Evolutionary conservation across 2,329 filamentous ascomycete species (phyloP), one percentile per base, ranked within the genome.

Genomic region (Colletotrichum echinochloae): DNA sequence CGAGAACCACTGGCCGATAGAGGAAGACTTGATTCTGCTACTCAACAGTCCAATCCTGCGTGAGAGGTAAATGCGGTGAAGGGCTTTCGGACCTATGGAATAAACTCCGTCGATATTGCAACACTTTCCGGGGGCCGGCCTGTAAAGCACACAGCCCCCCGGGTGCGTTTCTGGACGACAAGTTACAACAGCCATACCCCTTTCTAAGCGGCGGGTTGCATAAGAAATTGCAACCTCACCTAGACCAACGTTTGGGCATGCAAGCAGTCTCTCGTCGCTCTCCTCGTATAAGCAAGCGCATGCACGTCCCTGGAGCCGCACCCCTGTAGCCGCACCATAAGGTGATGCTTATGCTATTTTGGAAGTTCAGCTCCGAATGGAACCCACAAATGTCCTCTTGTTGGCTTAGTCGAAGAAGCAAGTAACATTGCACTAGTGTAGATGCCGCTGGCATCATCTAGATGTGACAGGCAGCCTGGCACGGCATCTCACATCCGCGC

Each of bases 251-350:
- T 9, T 16, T 3, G 37, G 52, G 12, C 26, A 39, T 26, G 14
- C 52, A 11, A 12, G 23, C 46, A 11, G 6, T 37, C 37, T n/a
- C 41, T 4, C 23, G 16, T 44, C 4, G 37, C 28, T 18, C 44
- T 30, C 49, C 63, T 70, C 66, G 66, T 66, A 66, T 70, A 51
- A 63, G 23, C 67, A 55, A 51, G 63, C 56, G 52, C 39, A 37
- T 59, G 57, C 68, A 55, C 30, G 64, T 59, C 39, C 68, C 68
- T 54, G 44, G 1, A 14, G 16, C 16, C 20, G 7, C 4, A 60
- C 41, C 65, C 68, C 65, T 67, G 68, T 37, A 59, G 63, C 57
- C 11, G 41, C 28, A 44, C 64, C 46, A 61, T 37, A 30, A 33
- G 44, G 26, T 52, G 46, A 37, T 59, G 16, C 20, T 62, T 28